Conservation (phyloP, 1,139 yeast genomes). For the Zygosaccharomyces pseudobailii region DNA sequence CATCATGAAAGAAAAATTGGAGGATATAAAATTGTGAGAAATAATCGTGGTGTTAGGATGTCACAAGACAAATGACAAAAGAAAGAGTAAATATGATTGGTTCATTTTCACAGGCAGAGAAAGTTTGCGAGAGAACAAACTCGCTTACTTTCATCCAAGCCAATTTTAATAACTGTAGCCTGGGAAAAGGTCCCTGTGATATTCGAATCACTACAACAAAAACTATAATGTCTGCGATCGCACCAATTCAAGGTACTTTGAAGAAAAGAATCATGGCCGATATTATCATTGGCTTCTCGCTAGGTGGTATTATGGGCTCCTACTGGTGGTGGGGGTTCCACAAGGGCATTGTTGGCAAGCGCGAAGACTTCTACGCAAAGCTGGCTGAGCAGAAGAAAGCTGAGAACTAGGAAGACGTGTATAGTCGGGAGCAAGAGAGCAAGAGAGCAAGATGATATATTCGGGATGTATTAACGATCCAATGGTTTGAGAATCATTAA, state of each 20-base stretch:
- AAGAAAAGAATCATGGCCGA: constrained; percentile 81
- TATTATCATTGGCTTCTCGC: constrained; percentile 56
- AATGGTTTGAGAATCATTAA: neutral
- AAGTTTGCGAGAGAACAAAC: neutral
- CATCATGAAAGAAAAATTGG: neutral
- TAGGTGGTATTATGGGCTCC: constrained; percentile 52
- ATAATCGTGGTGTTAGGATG: constrained; percentile 1
- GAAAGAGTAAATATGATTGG: constrained; percentile 5
- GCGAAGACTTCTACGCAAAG: constrained; percentile 83
- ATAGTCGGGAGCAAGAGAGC: neutral
- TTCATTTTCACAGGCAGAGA: neutral
- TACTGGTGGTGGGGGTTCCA: constrained; percentile 77
- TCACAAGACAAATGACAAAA: neutral
- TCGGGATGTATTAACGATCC: constrained; percentile 1
- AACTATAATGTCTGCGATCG: constrained; percentile 48
- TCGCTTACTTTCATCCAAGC: neutral
- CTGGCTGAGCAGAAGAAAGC: constrained; percentile 67
- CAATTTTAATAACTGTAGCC: neutral
- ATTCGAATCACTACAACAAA: neutral
- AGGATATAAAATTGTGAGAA: neutral
- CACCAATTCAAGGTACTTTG: constrained; percentile 84
- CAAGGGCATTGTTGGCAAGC: constrained; percentile 61
- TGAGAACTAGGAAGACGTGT: constrained; percentile 17
- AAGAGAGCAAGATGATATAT: constrained; percentile 1
- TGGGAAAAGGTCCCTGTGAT: neutral